Conservation (phyloP, 805 yeast species). For the Suhomyces tanzawaensis region DNA sequence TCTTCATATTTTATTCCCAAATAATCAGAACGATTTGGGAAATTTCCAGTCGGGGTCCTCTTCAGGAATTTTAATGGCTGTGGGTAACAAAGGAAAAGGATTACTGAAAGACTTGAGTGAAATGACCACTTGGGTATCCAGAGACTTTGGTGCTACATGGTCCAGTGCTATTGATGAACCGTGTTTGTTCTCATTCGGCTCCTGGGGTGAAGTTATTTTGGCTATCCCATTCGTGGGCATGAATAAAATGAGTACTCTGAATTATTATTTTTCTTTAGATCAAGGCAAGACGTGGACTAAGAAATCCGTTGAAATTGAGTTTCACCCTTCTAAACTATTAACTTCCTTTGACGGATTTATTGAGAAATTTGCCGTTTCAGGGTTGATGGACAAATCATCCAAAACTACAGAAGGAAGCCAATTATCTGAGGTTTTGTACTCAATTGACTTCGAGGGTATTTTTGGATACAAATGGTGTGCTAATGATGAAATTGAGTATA, state of each 20-base stretch:
- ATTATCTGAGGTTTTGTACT: constrained; percentile 21
- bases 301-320: constrained; percentile 41
- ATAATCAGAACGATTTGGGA: constrained; percentile 40
- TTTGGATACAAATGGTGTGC: constrained; percentile 47
- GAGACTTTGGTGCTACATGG: constrained; percentile 80
- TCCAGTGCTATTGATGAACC: constrained; percentile 50
- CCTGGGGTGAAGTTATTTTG: constrained; percentile 69
- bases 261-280: constrained; percentile 58
- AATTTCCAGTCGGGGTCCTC: constrained; percentile 49
- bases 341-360: constrained; percentile 75
- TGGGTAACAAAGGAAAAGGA: constrained; percentile 31
- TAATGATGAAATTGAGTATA: constrained; percentile 59
- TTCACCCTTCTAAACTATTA: constrained; percentile 43
- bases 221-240: constrained; percentile 46
- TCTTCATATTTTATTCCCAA: constrained; percentile 36
- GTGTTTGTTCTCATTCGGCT: constrained; percentile 61
- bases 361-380: constrained; percentile 51
- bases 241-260: constrained; percentile 28
- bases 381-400: constrained; percentile 24
- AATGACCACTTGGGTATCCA: constrained; percentile 55
- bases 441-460: constrained; percentile 57
- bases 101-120: constrained; percentile 13
- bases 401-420: constrained; percentile 9
- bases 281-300: constrained; percentile 69
- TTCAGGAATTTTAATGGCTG: constrained; percentile 44